Base-by-base conservation (phyloP, 306 rosid species). In the Vigna angularis region DNA sequence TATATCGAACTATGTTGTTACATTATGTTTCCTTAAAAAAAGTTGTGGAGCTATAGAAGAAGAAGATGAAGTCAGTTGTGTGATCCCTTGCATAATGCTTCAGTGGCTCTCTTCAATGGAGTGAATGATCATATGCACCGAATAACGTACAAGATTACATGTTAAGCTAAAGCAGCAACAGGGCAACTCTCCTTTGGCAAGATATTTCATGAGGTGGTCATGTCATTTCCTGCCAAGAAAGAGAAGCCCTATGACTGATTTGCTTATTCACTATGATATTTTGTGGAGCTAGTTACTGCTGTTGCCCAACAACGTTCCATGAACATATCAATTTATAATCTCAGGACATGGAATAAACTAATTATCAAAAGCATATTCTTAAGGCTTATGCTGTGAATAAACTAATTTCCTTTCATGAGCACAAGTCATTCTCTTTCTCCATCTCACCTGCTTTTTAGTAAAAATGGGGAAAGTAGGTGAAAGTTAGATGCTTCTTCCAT, bases 281-380 rank as follows among this genome's bases (percentile, higher is more conserved):
- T 28, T 13, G 3, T 28, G 61, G 45, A 32, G 44, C 78, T 36
- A 20, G 52, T 76, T 63, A 63, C 64, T 79, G 78, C 77, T 47
- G 18, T 63, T 68, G 45, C 40, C 28, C 70, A 65, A 11, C 49
- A 44, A 53, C 62, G 0, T 64, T 71, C 34, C 50, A 57, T 30
- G 66, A 59, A 30, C 70, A 56, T 66, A 73, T 22, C 72, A 79
- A 76, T 73, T 82, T 79, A 83, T 88, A 88, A 69, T 76, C 40
- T n/a, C 47, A 9, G n/a, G n/a, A 49, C 40, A 76, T 79, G 87
- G 88, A 76, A 86, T 84, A 86, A 83, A 79, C 87, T 81, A 70
- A 34, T 42, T 8, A 64, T 3, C 77, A 64, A 72, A 45, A 49
- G 91, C 82, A 86, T 88, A 88, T 88, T 83, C 91, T 36, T 67